These are phyloP conservation scores for Fonsecaea nubica DNA, from an alignment of 2,329 filamentous ascomycete species.

Conservation along the genomic window DNA sequence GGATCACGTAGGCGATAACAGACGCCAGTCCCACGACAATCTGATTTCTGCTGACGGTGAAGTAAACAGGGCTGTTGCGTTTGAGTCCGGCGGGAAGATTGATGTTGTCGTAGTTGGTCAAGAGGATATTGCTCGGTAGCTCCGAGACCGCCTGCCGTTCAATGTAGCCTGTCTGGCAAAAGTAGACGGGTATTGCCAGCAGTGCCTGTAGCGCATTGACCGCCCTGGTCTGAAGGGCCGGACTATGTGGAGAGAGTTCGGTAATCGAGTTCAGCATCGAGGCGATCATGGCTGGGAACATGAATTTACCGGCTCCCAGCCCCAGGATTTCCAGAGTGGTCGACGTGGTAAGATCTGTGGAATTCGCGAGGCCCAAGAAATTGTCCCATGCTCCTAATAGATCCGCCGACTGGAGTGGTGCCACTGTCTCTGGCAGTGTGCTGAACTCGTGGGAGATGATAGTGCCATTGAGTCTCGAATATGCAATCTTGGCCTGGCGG, in stretches of 20 bases:
- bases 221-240: background rate
- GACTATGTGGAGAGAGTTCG: background rate
- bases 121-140: background rate
- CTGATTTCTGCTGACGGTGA: constrained; percentile 1
- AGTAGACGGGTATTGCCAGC: background rate
- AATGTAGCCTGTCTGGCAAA: background rate
- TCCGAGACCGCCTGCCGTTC: background rate
- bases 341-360: background rate
- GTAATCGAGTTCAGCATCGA: background rate
- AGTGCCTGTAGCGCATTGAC: background rate
- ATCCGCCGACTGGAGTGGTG: background rate
- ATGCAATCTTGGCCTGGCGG: background rate
- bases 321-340: constrained; percentile 4
- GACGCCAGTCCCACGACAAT: constrained; percentile 1
- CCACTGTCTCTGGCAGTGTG: background rate
- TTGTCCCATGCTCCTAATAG: background rate
- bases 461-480: background rate
- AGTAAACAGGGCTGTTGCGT: background rate
- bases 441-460: constrained; percentile 1
- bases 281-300: constrained; percentile 2
- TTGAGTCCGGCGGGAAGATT: background rate
- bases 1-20: background rate
- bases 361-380: background rate
- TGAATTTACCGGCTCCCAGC: background rate
- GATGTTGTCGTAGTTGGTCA: constrained; percentile 1